Base-by-base conservation (phyloP, 768 basidiomycete genomes). In the Agrocybe praecox region DNA sequence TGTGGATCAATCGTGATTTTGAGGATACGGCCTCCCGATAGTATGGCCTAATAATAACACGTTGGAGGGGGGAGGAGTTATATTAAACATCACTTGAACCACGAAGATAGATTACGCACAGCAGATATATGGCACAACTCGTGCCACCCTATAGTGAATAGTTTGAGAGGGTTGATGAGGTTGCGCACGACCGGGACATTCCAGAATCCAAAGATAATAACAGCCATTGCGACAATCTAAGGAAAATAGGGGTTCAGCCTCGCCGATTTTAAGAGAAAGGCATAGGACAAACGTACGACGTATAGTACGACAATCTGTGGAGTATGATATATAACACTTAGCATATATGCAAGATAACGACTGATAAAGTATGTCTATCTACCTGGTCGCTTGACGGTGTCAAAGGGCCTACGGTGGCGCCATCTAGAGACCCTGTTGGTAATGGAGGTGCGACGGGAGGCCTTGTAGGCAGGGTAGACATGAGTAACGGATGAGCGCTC, bases 101-200 rank as follows among this genome's bases (percentile, higher is more conserved):
- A 60, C 34, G 44, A 56, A 46, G 54, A 53, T 24, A 54, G 12
- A 47, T 42, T 51, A 53, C 88, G 53, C 61, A 93, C 92, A 36
- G 85, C 84, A 48, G 80, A 76, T 65, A 93, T 87, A 69, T 95
- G 93, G 66, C 89, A 94, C 15, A 94, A 78, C 67, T 95, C 93
- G 65, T 95, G 93, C 83, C 86, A 92, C 43, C 92, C 92, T 58
- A 94, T 93, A 51, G 91, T 90, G 67, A 94, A 88, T 14, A 94
- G 77, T 70, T 94, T 94, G 64, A 94, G 79, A 9, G 92, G 92
- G 66, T 84, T 90, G 65, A 94, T 93, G 73, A 90, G 66, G 65
- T 86, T 84, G 46, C 92, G 80, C 22, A 86, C 86, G 55, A 88
- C 85, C 4, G 92, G 92, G 43, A 94, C 89, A 72, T 88, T 90